Conservation (phyloP, 1,284 basidiomycete species). For the Malassezia psittaci region DNA sequence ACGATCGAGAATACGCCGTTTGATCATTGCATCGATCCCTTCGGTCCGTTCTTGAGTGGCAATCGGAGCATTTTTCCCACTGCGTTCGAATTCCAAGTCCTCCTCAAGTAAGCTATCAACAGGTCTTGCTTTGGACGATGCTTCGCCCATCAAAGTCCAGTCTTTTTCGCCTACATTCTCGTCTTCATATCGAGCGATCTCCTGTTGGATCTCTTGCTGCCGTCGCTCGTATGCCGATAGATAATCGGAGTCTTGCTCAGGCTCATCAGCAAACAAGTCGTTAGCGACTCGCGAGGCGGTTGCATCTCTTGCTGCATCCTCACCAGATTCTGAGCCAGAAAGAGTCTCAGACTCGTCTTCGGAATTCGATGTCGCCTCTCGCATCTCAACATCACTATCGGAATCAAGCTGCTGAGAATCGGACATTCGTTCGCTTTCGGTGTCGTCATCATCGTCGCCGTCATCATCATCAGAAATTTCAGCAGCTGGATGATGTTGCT, state of each 20-base stretch:
- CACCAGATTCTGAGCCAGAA: not conserved
- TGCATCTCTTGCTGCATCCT: slow-evolving; percentile 28
- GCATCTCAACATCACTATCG: not conserved
- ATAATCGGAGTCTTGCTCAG: slow-evolving; percentile 39
- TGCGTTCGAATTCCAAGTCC: slow-evolving; percentile 85
- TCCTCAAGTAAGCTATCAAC: slow-evolving; percentile 85
- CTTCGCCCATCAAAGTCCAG: slow-evolving; percentile 90
- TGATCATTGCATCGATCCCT: slow-evolving; percentile 80
- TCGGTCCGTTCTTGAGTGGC: slow-evolving; percentile 80
- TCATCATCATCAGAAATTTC: not conserved
- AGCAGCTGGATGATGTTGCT: too few relatives aligned
- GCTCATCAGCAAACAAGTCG: slow-evolving; percentile 54
- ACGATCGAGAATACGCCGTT: slow-evolving; percentile 70
- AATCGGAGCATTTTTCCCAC: slow-evolving; percentile 73
- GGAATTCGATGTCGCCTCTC: not conserved
- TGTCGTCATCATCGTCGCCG: slow-evolving; percentile 31
- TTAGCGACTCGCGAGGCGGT: slow-evolving; percentile 52
- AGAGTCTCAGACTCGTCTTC: not conserved
- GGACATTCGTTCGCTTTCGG: slow-evolving; percentile 36
- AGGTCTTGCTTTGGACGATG: slow-evolving; percentile 67
- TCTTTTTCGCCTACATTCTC: slow-evolving; percentile 59
- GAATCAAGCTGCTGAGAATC: not conserved
- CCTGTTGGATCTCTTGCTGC: slow-evolving; percentile 51
- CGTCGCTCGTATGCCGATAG: slow-evolving; percentile 53
- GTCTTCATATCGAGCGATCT: slow-evolving; percentile 54